A percentile compares a stretch with the other conserved stretches of the same genome.
These are phyloP conservation scores for Papiliotrema nemorosa DNA, from an alignment of 1,284 basidiomycete species.

Conservation along the genomic window DNA sequence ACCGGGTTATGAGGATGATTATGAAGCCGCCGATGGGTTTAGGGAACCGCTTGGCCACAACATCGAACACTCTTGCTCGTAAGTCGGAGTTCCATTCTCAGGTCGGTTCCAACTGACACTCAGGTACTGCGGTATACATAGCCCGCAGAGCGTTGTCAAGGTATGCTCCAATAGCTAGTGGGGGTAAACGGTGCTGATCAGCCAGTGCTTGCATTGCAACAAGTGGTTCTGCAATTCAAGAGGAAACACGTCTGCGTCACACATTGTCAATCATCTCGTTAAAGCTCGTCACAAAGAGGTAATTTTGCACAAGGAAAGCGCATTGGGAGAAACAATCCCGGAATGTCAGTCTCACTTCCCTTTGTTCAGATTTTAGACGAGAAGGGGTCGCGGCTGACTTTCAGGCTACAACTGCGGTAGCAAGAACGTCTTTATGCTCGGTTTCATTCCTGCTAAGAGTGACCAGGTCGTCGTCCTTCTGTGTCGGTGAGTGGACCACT, in stretches of 20 bases:
- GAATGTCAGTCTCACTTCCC: conserved; percentile 59
- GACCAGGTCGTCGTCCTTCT: conserved; percentile 98
- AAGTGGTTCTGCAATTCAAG: conserved; percentile 99
- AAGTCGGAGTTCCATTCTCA: conserved; percentile 37
- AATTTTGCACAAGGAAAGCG: conserved; percentile 88
- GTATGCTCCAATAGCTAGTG: conserved; percentile 18
- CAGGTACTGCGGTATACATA: conserved; percentile 99
- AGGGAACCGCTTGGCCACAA: conserved; percentile 80
- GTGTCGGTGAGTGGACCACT: conserved; percentile 67
- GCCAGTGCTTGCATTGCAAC: conserved; percentile 78
- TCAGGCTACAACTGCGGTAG: conserved; percentile 91
- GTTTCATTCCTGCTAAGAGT: conserved; percentile 98
- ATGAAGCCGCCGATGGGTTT: conserved; percentile 80
- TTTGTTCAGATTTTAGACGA: conserved; percentile 20
- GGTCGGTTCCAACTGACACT: neutral
- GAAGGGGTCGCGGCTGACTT: no score
- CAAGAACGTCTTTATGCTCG: conserved; percentile 98
- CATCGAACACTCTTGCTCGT: conserved; percentile 94
- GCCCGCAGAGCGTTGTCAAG: conserved; percentile 93
- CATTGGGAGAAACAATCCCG: conserved; percentile 93
- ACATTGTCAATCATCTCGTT: conserved; percentile 98
- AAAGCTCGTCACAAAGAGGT: conserved; percentile 99
- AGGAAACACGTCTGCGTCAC: conserved; percentile 94
- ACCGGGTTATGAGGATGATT: conserved; percentile 40
- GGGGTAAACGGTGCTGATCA: neutral